phyloP scores from a whole-genome alignment of 108 stramenopile genomes.

The Cylindrotheca closterium region DNA sequence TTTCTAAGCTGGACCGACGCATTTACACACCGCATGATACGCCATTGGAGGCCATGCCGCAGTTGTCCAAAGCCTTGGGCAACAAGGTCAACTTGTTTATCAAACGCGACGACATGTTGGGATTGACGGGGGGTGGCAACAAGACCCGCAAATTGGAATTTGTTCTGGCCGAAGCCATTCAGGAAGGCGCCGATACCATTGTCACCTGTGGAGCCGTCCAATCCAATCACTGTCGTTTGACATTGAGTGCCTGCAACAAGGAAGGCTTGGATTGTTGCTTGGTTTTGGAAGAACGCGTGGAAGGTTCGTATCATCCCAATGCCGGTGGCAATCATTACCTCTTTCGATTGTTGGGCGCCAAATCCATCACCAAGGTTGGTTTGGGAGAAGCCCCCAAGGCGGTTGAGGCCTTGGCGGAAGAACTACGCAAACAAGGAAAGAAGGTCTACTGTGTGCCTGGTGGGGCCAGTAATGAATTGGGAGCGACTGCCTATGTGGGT shows the following conservation, averaged over 20 bases:
- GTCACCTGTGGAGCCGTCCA: slow-evolving; percentile 40
- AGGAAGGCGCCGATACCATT: slow-evolving; percentile 33
- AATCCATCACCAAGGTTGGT: slow-evolving; percentile 16
- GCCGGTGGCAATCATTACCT: slow-evolving; percentile 30
- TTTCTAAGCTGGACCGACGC: slow-evolving; percentile 16
- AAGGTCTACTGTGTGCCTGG: slow-evolving; percentile 35
- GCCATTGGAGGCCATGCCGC: slow-evolving; percentile 25
- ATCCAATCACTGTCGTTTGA: slow-evolving; percentile 43
- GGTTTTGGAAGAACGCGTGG: slow-evolving; percentile 41
- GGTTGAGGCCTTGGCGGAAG: slow-evolving; percentile 24
- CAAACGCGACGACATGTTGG: slow-evolving; percentile 31
- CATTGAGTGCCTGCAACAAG: slow-evolving; percentile 28
- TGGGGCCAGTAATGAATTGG: slow-evolving; percentile 28
- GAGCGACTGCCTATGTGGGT: slow-evolving; percentile 24
- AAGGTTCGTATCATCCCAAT: slow-evolving; percentile 19
- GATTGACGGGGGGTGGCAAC: slow-evolving; percentile 36
- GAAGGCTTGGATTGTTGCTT: slow-evolving; percentile 29
- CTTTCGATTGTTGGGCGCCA: slow-evolving; percentile 32
- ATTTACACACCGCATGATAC: slow-evolving; percentile 22
- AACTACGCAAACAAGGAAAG: slow-evolving; percentile 20
- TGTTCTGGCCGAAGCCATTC: slow-evolving; percentile 28
- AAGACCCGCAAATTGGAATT: slow-evolving; percentile 43
- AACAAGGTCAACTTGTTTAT: slow-evolving; percentile 28
- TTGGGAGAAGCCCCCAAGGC: slow-evolving; percentile 21
- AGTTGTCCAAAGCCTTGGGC: slow-evolving; percentile 18